phyloP scores from a whole-genome alignment of 208 protist genomes.

The Angomonas desouzai region DNA sequence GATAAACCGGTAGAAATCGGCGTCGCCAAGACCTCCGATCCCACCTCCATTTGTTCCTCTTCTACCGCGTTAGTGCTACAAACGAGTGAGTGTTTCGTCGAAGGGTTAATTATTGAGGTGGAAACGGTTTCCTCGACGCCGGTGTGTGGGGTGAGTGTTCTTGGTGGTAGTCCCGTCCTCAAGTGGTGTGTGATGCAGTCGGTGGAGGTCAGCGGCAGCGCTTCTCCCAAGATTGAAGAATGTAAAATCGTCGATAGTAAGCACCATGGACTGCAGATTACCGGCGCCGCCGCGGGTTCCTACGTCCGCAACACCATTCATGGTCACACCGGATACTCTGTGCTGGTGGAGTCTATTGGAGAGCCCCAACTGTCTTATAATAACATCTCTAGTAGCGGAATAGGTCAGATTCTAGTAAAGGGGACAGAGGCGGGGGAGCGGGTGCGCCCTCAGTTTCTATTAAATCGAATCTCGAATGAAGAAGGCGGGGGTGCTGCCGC shows the following conservation, averaged over 20 bases:
- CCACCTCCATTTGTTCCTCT: constrained; percentile 22
- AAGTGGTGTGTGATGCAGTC: constrained; percentile 27
- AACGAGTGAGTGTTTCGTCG: constrained; percentile 30
- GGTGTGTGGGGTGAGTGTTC: constrained; percentile 19
- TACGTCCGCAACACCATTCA: constrained; percentile 40
- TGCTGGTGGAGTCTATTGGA: constrained; percentile 27
- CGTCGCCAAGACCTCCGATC: constrained; percentile 20
- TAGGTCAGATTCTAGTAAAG: constrained; percentile 28
- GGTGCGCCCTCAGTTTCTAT: constrained; percentile 21
- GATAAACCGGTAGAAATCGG: constrained; percentile 42
- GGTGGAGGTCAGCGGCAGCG: constrained; percentile 32
- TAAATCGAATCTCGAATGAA: constrained; percentile 34
- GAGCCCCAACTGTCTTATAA: constrained; percentile 34
- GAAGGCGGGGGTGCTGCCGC: background rate
- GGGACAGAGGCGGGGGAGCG: constrained; percentile 12
- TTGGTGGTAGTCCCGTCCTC: constrained; percentile 22
- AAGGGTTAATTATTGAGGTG: constrained; percentile 24
- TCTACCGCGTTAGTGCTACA: constrained; percentile 22
- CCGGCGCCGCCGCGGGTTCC: constrained; percentile 22
- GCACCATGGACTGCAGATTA: constrained; percentile 27
- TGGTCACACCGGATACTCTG: constrained; percentile 27
- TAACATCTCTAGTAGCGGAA: constrained; percentile 19
- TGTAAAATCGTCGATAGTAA: constrained; percentile 28
- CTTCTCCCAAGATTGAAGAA: constrained; percentile 26
- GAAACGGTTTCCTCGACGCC: constrained; percentile 15